These are phyloP conservation scores for Infundibulicybe gibba DNA, from an alignment of 768 basidiomycete species.

Conservation along the genomic window DNA sequence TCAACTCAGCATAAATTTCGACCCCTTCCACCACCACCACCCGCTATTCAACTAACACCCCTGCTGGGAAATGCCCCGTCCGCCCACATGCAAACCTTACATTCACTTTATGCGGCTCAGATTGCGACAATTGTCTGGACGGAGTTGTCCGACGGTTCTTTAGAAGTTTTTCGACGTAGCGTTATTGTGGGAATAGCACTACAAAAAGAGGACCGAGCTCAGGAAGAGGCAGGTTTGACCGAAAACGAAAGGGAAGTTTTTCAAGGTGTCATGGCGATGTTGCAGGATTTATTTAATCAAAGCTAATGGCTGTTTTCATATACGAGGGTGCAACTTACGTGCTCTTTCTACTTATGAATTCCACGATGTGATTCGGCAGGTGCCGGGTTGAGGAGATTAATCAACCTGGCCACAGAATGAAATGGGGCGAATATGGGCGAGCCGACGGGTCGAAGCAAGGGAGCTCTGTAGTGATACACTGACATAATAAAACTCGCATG, in stretches of 20 bases:
- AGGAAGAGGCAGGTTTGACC: slow-evolving; percentile 20
- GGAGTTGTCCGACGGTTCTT: slow-evolving; percentile 32
- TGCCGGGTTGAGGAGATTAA: no score
- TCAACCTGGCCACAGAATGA: no score
- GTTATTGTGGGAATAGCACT: slow-evolving; percentile 79
- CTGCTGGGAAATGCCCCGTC: slow-evolving; percentile 76
- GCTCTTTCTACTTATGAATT: no score
- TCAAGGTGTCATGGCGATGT: slow-evolving; percentile 43
- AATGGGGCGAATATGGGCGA: no score
- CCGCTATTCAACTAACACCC: slow-evolving; percentile 72
- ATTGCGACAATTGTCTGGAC: slow-evolving; percentile 84
- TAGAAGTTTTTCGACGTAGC: slow-evolving; percentile 45
- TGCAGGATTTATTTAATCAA: slow-evolving; percentile 31
- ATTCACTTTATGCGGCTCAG: slow-evolving; percentile 83
- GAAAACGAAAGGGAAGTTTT: slow-evolving; percentile 43
- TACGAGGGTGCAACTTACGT: no score
- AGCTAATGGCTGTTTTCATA: slow-evolving; percentile 14
- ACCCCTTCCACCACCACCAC: slow-evolving; percentile 55
- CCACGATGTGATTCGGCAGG: no score
- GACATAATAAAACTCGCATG: no score
- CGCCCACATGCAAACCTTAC: slow-evolving; percentile 63
- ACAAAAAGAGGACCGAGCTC: slow-evolving; percentile 26
- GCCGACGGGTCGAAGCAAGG: no score
- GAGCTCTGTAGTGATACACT: no score
- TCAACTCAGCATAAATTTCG: slow-evolving; percentile 25